Base-by-base conservation (phyloP, 169 alveolate genomes). In the Cryptosporidium sp. region DNA sequence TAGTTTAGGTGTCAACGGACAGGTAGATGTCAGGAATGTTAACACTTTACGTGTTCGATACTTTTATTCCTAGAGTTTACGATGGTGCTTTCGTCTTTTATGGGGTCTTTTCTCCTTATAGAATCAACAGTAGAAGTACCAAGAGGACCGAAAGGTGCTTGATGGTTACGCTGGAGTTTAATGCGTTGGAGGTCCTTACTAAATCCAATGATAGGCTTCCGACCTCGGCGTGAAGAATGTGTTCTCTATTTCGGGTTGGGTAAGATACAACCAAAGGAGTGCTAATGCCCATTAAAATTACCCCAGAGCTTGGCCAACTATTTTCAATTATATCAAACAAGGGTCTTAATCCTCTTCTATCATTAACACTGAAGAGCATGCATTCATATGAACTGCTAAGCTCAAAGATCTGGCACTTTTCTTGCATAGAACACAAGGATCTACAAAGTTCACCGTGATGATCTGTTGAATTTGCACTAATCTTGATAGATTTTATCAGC, bases 211-310 rank as follows among this genome's bases (percentile, higher is more conserved):
- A 18, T 18, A 80, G 43, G 23, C 59, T 48, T 21, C 89, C 89
- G 18, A 65, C 89, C 16, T 59, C 68, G 1, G 59, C 67, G 8
- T 80, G 89, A n/a, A 80, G 75, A 80, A 43, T 80, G 21, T 39
- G 55, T 23, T 26, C 68, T 55, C 35, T 29, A 14, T n/a, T 43
- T 9, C 29, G 29, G 35, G 26, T 62, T 41, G 73, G 39, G 41
- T 62, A 80, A 33, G 89, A 65, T 33, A 80, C 39, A 12, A 31
- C 51, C 7, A 80, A 29, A 2, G 89, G 89, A 9, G 89, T 80
- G 68, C 70, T 80, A 23, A 80, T 26, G 10, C 89, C 89, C 89
- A 80, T 80, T 43, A 80, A 43, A 26, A 80, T 80, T 26, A 80
- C 75, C 9, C 65, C 65, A 1, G 80, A 45, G 33, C 41, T 80